Conservation (phyloP, 2,329 filamentous ascomycete genomes). For the Talaromyces sp. region DNA sequence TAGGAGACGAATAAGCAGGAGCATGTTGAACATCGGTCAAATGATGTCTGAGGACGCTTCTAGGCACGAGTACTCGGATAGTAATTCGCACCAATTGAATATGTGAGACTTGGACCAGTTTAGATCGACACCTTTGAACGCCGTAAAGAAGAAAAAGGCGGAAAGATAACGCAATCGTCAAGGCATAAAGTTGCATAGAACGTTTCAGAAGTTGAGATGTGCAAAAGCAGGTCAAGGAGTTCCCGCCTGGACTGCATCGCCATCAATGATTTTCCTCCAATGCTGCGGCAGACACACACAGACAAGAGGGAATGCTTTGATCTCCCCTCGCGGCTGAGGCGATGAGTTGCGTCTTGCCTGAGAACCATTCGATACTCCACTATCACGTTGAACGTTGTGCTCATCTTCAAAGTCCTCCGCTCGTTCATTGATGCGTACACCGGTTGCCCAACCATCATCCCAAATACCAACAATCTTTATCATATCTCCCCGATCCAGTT, state of each 20-base stretch:
- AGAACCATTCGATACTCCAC: slow-evolving; percentile 82
- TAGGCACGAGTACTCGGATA: background rate
- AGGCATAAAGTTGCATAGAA: slow-evolving; percentile 34
- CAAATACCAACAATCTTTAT: slow-evolving; percentile 97
- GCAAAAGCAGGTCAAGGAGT: slow-evolving; percentile 19
- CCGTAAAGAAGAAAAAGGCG: slow-evolving; percentile 9
- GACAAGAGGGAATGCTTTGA: slow-evolving; percentile 96
- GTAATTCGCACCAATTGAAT: background rate
- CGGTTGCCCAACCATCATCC: slow-evolving; percentile 99
- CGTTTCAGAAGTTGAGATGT: slow-evolving; percentile 16
- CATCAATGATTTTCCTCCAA: slow-evolving; percentile 95
- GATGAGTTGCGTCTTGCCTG: slow-evolving; percentile 52
- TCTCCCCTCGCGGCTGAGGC: slow-evolving; percentile 69
- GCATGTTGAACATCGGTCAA: background rate
- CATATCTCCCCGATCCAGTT: slow-evolving; percentile 93
- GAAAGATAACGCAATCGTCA: slow-evolving; percentile 34
- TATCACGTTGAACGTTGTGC: slow-evolving; percentile 78
- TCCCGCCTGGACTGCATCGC: slow-evolving; percentile 52
- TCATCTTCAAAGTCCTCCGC: slow-evolving; percentile 86
- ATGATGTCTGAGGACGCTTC: background rate
- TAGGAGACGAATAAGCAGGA: background rate
- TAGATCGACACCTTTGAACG: slow-evolving; percentile 16
- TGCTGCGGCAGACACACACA: slow-evolving; percentile 94
- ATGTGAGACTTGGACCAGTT: slow-evolving; percentile 6
- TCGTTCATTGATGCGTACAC: slow-evolving; percentile 73